Evolutionary conservation across 441 rosid species (phyloP), one percentile per base, ranked within the genome.

Genomic region (Viola pubescens): DNA sequence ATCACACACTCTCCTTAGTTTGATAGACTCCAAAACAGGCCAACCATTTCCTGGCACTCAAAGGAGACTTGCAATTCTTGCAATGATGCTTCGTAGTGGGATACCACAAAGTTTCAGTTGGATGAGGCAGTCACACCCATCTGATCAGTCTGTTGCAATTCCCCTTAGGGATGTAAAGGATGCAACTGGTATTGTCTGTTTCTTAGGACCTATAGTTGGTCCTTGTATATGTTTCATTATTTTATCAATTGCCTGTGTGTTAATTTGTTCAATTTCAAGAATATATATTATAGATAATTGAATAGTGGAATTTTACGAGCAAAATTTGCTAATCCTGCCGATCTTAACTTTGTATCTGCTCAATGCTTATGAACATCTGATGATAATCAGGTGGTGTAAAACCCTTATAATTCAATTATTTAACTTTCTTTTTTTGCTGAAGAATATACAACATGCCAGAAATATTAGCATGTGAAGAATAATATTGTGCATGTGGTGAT

Each of bases 1-100:
- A 34, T 88, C 99, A 59, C 99, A 94, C 73, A 90, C 99, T 49
- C 87, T 94, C 73, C 99, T 94, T 56, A 85, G 89, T 79, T 79
- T 94, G 86, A 77, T 90, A 58, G 94, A 90, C 78, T 72, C 91
- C 14, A 75, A 63, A 85, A 82, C 88, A 44, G 78, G 85, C 47
- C 91, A 77, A 79, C 89, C 95, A 60, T 73, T 83, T 68, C 61
- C 81, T 53, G 88, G 81, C 45, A 72, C 87, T 62, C 79, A 44
- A 51, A 78, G 73, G 74, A 82, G 99, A 77, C 77, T 90, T 49
- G 62, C 78, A 52, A 68, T 80, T 49, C 82, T 90, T 65, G 67
- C 94, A 52, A 83, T 79, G 78, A 90, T 90, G 96, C 91, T 94
- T 72, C 88, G 73, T 51, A 83, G 94, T 82, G 97, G 88, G 63